phyloP scores from a whole-genome alignment of 2,329 filamentous ascomycete species.

The Pseudocercospora musae region DNA sequence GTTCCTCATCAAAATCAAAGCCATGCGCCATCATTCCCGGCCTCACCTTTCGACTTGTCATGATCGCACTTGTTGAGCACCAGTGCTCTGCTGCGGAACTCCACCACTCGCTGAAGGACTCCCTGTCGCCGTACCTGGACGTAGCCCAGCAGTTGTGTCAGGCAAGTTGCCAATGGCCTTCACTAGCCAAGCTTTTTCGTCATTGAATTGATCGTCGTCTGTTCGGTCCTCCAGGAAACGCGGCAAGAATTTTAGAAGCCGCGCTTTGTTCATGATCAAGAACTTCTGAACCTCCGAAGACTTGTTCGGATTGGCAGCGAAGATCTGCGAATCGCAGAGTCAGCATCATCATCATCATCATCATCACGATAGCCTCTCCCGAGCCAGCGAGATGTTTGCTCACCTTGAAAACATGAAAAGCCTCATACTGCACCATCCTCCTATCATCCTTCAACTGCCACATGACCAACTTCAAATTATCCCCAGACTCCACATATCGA shows the following conservation, averaged over 20 bases:
- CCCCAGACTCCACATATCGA: conserved; percentile 87
- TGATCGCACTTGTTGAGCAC: conserved; percentile 2
- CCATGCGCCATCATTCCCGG: neutral
- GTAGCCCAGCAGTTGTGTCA: conserved; percentile 30
- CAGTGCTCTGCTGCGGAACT: neutral
- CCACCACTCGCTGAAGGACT: neutral
- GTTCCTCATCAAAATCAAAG: neutral
- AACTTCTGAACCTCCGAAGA: conserved; percentile 94
- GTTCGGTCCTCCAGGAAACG: conserved; percentile 92
- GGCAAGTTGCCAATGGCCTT: conserved; percentile 67
- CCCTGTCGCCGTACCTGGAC: conserved; percentile 7
- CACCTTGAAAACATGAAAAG: conserved; percentile 96
- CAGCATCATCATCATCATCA: neutral
- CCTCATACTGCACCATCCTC: conserved; percentile 99
- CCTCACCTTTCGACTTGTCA: neutral
- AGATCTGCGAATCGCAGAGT: conserved; percentile 58
- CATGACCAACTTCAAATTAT: conserved; percentile 98
- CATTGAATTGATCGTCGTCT: conserved; percentile 97
- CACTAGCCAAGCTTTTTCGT: conserved; percentile 95
- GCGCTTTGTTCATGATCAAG: conserved; percentile 91
- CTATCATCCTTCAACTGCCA: conserved; percentile 91
- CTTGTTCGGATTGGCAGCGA: conserved; percentile 98
- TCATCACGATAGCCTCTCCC: conserved; percentile 5
- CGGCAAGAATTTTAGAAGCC: conserved; percentile 81
- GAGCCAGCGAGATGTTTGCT: neutral